These are phyloP conservation scores for Berberis vulgaris DNA, from an alignment of 164 flowering plant genomes.

Conservation along the genomic window DNA sequence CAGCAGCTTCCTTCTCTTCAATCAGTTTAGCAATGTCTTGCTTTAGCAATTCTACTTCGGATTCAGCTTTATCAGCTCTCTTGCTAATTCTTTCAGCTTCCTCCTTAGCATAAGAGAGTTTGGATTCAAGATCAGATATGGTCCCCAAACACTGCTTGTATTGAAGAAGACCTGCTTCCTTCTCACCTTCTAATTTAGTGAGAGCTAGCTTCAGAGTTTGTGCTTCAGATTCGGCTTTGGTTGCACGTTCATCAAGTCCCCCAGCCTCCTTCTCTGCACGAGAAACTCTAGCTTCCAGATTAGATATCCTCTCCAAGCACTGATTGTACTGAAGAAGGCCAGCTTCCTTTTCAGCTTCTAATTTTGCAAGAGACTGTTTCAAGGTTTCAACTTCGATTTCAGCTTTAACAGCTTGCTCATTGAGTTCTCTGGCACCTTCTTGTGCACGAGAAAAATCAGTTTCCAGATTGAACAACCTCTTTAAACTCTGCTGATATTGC, in stretches of 20 bases:
- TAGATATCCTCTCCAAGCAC: slow-evolving; percentile 43
- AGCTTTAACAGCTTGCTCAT: slow-evolving; percentile 20
- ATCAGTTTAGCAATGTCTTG: slow-evolving; percentile 31
- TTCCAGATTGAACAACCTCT: slow-evolving; percentile 40
- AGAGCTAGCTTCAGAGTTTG: slow-evolving; percentile 42
- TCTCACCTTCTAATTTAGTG: slow-evolving; percentile 38
- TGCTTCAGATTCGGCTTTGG: slow-evolving; percentile 52
- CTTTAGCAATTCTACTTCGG: slow-evolving; percentile 24
- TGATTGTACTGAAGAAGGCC: slow-evolving; percentile 34
- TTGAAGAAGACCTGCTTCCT: slow-evolving; percentile 37
- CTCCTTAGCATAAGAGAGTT: slow-evolving; percentile 21
- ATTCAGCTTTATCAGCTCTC: slow-evolving; percentile 15
- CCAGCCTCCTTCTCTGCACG: slow-evolving; percentile 34
- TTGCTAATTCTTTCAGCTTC: slow-evolving; percentile 13
- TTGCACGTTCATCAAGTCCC: slow-evolving; percentile 43
- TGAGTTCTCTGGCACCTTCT: slow-evolving; percentile 17
- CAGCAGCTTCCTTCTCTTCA: slow-evolving; percentile 39
- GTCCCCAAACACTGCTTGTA: slow-evolving; percentile 31
- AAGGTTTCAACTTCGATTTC: slow-evolving; percentile 23
- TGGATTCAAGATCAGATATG: slow-evolving; percentile 37
- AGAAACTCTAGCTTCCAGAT: slow-evolving; percentile 11
- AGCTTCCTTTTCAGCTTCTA: slow-evolving; percentile 16
- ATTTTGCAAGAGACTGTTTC: slow-evolving; percentile 11
- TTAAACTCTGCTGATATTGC: slow-evolving; percentile 31
- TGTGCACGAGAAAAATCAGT: slow-evolving; percentile 18